phyloP scores from a whole-genome alignment of 805 yeast species.

The Starmerella sirachaensis region DNA sequence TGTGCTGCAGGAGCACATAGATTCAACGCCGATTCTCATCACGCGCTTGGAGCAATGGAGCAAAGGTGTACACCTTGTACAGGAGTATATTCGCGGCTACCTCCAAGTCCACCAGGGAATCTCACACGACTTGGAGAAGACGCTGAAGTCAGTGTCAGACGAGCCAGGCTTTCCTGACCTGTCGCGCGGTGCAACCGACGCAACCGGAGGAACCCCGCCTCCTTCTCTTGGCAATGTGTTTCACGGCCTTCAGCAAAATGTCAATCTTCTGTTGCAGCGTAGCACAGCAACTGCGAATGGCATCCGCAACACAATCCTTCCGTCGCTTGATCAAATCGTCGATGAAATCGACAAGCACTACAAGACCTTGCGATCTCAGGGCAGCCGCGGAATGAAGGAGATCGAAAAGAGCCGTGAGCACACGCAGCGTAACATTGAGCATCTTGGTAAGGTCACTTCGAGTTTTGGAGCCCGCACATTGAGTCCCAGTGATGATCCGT shows the following conservation, averaged over 20 bases:
- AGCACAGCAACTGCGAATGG: conserved; percentile 32
- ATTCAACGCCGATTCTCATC: conserved; percentile 30
- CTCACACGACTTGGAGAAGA: conserved; percentile 28
- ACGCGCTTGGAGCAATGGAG: conserved; percentile 33
- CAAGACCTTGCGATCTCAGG: conserved; percentile 31
- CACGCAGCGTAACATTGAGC: conserved; percentile 33
- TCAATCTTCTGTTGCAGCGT: conserved; percentile 29
- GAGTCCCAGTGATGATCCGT: conserved; percentile 38
- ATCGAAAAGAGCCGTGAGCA: conserved; percentile 28
- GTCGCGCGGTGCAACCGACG: conserved; percentile 8
- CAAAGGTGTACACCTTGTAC: conserved; percentile 25
- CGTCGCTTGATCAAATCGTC: conserved; percentile 34
- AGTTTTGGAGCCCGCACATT: conserved; percentile 28
- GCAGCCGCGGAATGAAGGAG: conserved; percentile 31
- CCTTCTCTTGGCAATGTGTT: conserved; percentile 29
- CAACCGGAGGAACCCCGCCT: conserved; percentile 1
- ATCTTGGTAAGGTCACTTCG: conserved; percentile 27
- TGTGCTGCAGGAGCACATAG: conserved; percentile 23
- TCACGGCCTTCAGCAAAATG: conserved; percentile 24
- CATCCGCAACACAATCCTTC: conserved; percentile 31
- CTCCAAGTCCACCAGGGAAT: conserved; percentile 24
- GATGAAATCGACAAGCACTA: conserved; percentile 35
- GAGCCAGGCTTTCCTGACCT: conserved; percentile 27
- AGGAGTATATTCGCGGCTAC: conserved; percentile 27
- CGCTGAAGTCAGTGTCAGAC: conserved; percentile 27